Evolutionary conservation across 805 yeast species (phyloP).

Genomic region (Phaffomyces antillensis): DNA sequence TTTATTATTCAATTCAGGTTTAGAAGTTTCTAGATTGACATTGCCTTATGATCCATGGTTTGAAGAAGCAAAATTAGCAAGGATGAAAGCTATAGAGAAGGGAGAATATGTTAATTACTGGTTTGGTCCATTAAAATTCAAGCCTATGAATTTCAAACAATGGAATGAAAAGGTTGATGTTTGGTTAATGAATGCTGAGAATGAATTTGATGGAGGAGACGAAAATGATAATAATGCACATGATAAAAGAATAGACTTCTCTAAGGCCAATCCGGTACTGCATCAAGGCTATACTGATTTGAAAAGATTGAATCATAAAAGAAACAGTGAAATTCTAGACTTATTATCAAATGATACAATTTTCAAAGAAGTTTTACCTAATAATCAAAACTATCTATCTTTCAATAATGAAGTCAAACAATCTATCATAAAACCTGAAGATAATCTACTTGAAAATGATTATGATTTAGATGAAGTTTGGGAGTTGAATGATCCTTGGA

Average conservation of each 20-base stretch:
- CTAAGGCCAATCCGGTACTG: slow-evolving; percentile 4
- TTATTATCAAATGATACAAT: slow-evolving; percentile 10
- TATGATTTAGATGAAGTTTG: slow-evolving; percentile 20
- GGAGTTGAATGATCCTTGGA: slow-evolving; percentile 24
- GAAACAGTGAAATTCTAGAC: slow-evolving; percentile 17
- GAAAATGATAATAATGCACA: neutral
- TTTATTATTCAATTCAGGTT: slow-evolving; percentile 44
- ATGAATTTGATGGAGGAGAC: neutral
- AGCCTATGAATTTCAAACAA: slow-evolving; percentile 42
- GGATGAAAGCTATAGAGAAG: slow-evolving; percentile 34
- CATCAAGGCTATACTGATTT: slow-evolving; percentile 11
- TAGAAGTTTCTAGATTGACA: slow-evolving; percentile 48
- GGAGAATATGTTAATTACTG: slow-evolving; percentile 49
- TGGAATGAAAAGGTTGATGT: slow-evolving; percentile 22
- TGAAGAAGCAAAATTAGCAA: slow-evolving; percentile 54
- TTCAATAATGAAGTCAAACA: slow-evolving; percentile 8
- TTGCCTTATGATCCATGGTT: slow-evolving; percentile 61
- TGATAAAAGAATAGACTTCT: neutral
- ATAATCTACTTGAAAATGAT: slow-evolving; percentile 17
- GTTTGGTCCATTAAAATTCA: slow-evolving; percentile 59
- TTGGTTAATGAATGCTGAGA: slow-evolving; percentile 19
- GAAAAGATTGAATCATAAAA: slow-evolving; percentile 9
- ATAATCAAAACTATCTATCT: slow-evolving; percentile 8
- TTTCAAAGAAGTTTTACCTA: slow-evolving; percentile 14
- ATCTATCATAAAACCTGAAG: slow-evolving; percentile 11